Conservation (phyloP, 169 alveolate genomes). For the Eimeria brunetti region DNA sequence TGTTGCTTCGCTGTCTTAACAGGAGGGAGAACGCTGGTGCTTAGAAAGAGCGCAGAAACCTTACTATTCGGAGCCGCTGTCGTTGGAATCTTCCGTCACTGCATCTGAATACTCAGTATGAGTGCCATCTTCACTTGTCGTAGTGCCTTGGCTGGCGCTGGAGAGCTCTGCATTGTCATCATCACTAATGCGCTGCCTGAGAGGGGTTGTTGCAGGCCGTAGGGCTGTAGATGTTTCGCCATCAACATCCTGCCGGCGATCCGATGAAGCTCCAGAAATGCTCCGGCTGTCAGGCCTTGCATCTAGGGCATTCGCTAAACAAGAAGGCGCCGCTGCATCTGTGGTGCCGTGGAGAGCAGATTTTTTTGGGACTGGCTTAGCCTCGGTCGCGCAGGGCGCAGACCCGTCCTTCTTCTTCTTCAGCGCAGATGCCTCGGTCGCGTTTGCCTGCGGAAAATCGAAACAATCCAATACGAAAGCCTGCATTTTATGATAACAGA, state of each 20-base stretch:
- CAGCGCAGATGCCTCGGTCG: background rate
- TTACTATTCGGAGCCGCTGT: conserved; percentile 48
- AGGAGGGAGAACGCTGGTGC: background rate
- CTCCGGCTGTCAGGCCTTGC: background rate
- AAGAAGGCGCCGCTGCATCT: background rate
- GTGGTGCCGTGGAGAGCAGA: background rate
- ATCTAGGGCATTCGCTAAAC: background rate
- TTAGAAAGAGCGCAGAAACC: background rate
- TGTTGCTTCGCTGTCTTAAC: background rate
- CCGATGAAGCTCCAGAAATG: background rate
- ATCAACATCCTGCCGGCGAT: background rate
- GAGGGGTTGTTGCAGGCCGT: background rate
- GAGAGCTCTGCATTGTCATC: conserved; percentile 13
- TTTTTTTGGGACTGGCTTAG: background rate
- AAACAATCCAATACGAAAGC: background rate
- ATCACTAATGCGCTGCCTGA: background rate
- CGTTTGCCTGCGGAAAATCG: background rate
- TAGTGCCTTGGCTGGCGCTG: conserved; percentile 30
- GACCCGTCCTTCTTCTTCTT: conserved; percentile 6
- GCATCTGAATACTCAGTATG: conserved; percentile 52
- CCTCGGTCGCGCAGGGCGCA: background rate
- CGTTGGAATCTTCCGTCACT: conserved; percentile 19
- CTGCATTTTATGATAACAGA: background rate
- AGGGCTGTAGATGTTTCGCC: background rate
- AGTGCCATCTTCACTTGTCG: conserved; percentile 57